Base-by-base conservation (phyloP, 805 yeast species). In the Clavispora asparagi region DNA sequence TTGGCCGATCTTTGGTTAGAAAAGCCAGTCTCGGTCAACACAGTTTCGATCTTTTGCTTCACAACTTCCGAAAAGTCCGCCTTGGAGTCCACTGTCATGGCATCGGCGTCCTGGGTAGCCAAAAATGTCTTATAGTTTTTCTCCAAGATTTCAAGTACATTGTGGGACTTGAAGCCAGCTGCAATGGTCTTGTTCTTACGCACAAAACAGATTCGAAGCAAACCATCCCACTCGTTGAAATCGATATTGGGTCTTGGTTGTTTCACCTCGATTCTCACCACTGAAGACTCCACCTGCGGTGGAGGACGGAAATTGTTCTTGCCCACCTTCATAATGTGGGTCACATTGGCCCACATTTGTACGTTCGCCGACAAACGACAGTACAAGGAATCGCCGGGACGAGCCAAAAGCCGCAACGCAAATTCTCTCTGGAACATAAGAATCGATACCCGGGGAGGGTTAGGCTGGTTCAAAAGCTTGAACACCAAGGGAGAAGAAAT, bases 341-440 rank as follows among this genome's bases (percentile, higher is more conserved):
- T 90, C 13, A 94, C 97, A 54, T 88, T 88, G n/a, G 97, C 97
- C 97, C 98, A 94, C 98, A 94, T 92, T 62, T 94, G 99, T 1
- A 94, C 98, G 61, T 94, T 94, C 28, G 96, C 98, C 29, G 96
- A 85, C 45, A 94, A 75, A 60, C 99, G 79, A 67, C 97, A 90
- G 71, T 92, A 94, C 35, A 94, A 73, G 1, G 88, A 67, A 57
- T 94, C 98, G n/a, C 99, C 99, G 0, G 99, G 98, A 56, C 95
- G 80, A 1, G 99, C 99, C 44, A 94, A 74, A 45, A 94, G 72
- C 59, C 97, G 83, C 68, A 94, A 66, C 2, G 99, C 99, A 61
- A 94, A 94, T 63, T 94, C 99, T 62, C 98, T 78, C 71, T 94
- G 99, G 67, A 94, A 94, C 99, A 94, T 94, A 50, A 94, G 84